Evolutionary conservation across 2,329 filamentous ascomycete genomes (phyloP).

Genomic region (Calonectria multiphialidica): DNA sequence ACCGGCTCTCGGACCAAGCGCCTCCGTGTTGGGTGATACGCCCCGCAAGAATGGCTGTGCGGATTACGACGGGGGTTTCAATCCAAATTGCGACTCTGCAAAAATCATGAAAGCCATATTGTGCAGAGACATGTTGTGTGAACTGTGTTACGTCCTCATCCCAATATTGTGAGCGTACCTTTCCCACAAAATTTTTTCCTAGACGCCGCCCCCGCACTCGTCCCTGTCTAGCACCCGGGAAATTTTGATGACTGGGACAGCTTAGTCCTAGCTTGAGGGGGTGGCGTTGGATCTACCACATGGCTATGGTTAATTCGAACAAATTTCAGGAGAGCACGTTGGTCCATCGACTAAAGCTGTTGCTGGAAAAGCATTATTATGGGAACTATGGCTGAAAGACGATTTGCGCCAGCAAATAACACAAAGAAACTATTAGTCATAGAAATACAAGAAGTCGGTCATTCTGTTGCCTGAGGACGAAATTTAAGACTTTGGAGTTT

Average conservation of each 20-base stretch:
- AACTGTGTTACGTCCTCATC: neutral
- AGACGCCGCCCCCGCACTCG: neutral
- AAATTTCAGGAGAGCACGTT: neutral
- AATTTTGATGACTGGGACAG: neutral
- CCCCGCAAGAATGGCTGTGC: neutral
- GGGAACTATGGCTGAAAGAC: neutral
- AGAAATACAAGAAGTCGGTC: neutral
- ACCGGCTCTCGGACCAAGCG: neutral
- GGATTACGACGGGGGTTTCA: neutral
- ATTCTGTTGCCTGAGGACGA: too few relatives aligned
- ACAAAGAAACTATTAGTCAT: neutral
- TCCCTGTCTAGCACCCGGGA: neutral
- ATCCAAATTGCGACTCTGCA: neutral
- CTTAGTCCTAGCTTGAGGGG: constrained; percentile 6
- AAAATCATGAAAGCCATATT: neutral
- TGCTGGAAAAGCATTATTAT: neutral
- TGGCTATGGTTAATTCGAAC: constrained; percentile 1
- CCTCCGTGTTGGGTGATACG: neutral
- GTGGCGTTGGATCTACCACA: neutral
- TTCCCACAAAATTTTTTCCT: neutral
- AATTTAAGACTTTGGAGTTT: too few relatives aligned
- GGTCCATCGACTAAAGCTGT: neutral
- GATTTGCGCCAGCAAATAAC: neutral
- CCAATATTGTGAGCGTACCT: neutral
- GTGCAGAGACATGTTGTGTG: neutral